Evolutionary conservation across 1,284 basidiomycete genomes (phyloP).

Genomic region (Fomitopsis pinicola): DNA sequence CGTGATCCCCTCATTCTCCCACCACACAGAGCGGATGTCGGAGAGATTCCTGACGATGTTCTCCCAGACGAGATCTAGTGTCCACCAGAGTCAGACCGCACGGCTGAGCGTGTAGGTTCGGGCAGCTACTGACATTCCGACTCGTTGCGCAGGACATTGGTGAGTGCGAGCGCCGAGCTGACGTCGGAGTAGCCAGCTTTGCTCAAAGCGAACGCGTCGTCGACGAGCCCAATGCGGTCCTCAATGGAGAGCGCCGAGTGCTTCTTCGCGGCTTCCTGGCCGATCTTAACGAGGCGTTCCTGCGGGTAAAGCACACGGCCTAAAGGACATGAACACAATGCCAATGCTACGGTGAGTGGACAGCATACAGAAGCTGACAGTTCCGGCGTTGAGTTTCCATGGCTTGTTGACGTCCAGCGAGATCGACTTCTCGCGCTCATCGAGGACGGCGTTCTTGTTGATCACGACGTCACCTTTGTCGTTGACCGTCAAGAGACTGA

Average conservation of each 20-base stretch:
- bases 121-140: conserved; percentile 60
- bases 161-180: conserved; percentile 72
- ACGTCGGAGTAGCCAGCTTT: conserved; percentile 77
- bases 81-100: neutral
- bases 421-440: conserved; percentile 67
- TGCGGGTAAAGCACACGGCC: conserved; percentile 88
- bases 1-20: conserved; percentile 70
- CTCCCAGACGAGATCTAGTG: conserved; percentile 68
- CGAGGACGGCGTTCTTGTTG: conserved; percentile 66
- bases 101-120: neutral
- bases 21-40: conserved; percentile 71
- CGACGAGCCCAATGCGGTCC: conserved; percentile 85
- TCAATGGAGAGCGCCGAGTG: conserved; percentile 71
- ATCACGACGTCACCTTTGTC: conserved; percentile 53
- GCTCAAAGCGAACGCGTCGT: conserved; percentile 78
- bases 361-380: conserved; percentile 81
- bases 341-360: neutral
- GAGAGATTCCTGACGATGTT: conserved; percentile 55
- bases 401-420: conserved; percentile 66
- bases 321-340: conserved; percentile 22
- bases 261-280: conserved; percentile 68
- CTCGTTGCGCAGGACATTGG: conserved; percentile 67
- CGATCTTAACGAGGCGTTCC: conserved; percentile 77
- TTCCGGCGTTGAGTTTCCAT: conserved; percentile 89
- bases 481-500: conserved; percentile 70